Base-by-base conservation (phyloP, 2,329 filamentous ascomycete species). In the Cladosporium sp. region DNA sequence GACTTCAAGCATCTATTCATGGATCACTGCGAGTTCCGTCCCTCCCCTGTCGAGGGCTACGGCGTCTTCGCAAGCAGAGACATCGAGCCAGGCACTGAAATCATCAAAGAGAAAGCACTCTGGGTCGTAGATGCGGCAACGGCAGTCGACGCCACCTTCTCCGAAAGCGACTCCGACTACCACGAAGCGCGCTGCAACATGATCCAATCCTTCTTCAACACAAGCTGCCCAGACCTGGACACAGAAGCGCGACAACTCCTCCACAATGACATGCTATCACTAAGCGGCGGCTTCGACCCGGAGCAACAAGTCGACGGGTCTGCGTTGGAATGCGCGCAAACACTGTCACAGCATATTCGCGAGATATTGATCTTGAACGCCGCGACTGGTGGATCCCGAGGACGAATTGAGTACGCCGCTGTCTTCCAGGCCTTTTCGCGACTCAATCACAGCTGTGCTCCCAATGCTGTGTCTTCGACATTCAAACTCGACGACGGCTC, bases 351-450 rank as follows among this genome's bases (percentile, higher is more conserved):
- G 4, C 15, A 12, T 2, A n/a, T 56, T n/a, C 42, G 42, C 20
- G 42, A 56, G 54, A 20, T 56, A 12, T 3, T 56, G n/a, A 49
- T 56, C 22, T 1, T 56, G 28, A 56, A 56, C 36, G 54, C 34
- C 8, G 30, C 28, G 17, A 5, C 17, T 5, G 40, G n/a, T 2
- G 25, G 12, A 2, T 7, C 5, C 3, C 22, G 39, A 5, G 30
- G 40, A 2, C 7, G 25, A 19, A 3, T 14, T 4, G 22, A 38
- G 4, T 39, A 30, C 2, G 30, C 22, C 12, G 54, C 42, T 5
- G 40, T 56, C 6, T 56, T 47, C 54, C 25, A 28, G 25, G 42
- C 22, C 19, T n/a, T 30, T n/a, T 47, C 54, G 15, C 30, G 54
- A 6, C 34, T 56, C 30, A 56, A 56, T n/a, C 54, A 56, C 42